Conservation (phyloP, 2,329 filamentous ascomycete species). For the Fusarium coicis region DNA sequence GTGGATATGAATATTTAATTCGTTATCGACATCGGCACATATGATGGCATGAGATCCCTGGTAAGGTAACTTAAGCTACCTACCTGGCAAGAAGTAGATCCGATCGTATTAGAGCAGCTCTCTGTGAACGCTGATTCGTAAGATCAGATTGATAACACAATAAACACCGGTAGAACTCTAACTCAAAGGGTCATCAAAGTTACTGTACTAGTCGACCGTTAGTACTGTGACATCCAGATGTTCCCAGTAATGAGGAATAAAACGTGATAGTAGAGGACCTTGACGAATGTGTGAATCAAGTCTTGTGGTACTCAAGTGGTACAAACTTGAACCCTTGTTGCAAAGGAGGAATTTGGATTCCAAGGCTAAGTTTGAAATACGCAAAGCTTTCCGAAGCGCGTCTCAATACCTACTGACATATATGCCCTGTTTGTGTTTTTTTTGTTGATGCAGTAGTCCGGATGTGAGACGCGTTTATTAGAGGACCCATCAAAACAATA, state of each 20-base stretch:
- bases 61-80: neutral
- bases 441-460: slow-evolving; percentile 31
- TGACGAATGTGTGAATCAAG: neutral
- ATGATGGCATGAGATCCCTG: neutral
- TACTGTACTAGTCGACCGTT: neutral
- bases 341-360: neutral
- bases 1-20: neutral
- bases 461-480: slow-evolving; percentile 28
- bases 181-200: neutral
- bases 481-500: slow-evolving; percentile 36
- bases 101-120: neutral
- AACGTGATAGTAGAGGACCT: neutral
- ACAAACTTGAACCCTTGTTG: neutral
- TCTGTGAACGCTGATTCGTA: neutral
- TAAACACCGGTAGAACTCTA: neutral
- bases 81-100: neutral
- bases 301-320: neutral
- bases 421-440: slow-evolving; percentile 29
- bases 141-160: neutral
- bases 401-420: slow-evolving; percentile 12
- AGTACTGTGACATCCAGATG: neutral
- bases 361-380: neutral
- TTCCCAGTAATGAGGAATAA: neutral
- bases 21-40: neutral
- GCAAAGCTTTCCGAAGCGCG: neutral